Evolutionary conservation across 306 rosid genomes (phyloP).

Genomic region (Alnus glutinosa): DNA sequence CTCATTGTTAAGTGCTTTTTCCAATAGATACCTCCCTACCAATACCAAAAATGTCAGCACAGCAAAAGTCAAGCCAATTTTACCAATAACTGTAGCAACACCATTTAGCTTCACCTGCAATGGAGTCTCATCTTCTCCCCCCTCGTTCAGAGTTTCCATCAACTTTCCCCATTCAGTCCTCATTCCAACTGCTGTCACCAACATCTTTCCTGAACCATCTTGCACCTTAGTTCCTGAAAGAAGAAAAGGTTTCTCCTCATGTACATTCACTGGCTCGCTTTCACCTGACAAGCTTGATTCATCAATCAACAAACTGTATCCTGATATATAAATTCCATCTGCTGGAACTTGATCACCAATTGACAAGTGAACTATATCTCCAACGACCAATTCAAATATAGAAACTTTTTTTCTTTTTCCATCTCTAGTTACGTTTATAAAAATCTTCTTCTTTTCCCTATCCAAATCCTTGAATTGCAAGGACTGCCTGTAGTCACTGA

Average conservation of each 20-base stretch:
- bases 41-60: constrained; percentile 73
- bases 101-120: constrained; percentile 97
- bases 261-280: constrained; percentile 71
- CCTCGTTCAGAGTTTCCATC: constrained; percentile 91
- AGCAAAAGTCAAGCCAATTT: constrained; percentile 86
- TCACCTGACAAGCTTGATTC: constrained; percentile 97
- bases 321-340: constrained; percentile 80
- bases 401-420: constrained; percentile 70
- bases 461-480: constrained; percentile 85
- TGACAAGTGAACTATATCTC: constrained; percentile 88
- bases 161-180: constrained; percentile 98
- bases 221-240: constrained; percentile 95
- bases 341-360: constrained; percentile 95
- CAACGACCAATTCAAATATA: constrained; percentile 81
- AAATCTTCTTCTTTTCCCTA: constrained; percentile 83
- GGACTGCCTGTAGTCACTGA: constrained; percentile 87
- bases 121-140: constrained; percentile 98
- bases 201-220: constrained; percentile 91
- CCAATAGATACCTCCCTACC: constrained; percentile 56
- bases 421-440: constrained; percentile 75
- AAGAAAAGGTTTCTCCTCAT: constrained; percentile 74
- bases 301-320: constrained; percentile 74
- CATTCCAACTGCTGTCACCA: constrained; percentile 96
- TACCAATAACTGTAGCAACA: constrained; percentile 91
- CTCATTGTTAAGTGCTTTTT: constrained; percentile 52